Percentiles rank a stretch among this genome's conserved stretches.
Conservation (phyloP, 306 rosid genomes). For the Comarum palustre region DNA sequence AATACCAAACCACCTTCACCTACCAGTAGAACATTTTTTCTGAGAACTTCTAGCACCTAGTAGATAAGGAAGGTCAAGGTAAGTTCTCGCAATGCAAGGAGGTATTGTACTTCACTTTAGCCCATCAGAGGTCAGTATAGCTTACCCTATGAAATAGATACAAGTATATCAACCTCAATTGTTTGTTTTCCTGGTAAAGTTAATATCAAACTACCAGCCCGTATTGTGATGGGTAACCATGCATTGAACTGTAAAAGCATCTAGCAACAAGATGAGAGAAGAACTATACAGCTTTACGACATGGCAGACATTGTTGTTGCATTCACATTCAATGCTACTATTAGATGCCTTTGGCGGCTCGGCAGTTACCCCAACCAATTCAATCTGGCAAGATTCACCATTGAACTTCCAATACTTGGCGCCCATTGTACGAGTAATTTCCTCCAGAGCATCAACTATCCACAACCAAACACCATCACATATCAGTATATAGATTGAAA, state of each 20-base stretch:
- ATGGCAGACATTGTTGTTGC: slow-evolving; percentile 59
- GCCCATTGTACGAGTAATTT: slow-evolving; percentile 65
- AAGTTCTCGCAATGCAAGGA: slow-evolving; percentile 16
- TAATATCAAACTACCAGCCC: background rate
- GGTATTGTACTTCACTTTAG: background rate
- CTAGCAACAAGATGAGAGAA: slow-evolving; percentile 32
- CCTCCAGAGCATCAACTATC: slow-evolving; percentile 67
- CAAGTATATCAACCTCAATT: background rate
- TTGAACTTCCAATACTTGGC: slow-evolving; percentile 67
- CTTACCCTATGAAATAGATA: background rate
- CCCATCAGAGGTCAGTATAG: slow-evolving; percentile 8
- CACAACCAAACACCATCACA: slow-evolving; percentile 21
- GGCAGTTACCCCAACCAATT: slow-evolving; percentile 51
- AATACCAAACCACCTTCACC: slow-evolving; percentile 1
- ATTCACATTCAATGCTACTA: slow-evolving; percentile 46
- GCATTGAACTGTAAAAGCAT: background rate
- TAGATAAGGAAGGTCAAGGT: slow-evolving; percentile 4
- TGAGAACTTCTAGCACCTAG: slow-evolving; percentile 14
- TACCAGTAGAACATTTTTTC: background rate
- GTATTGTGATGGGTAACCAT: background rate
- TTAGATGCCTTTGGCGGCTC: slow-evolving; percentile 37
- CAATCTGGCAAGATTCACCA: slow-evolving; percentile 45
- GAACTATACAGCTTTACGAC: slow-evolving; percentile 59
- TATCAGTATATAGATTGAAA: background rate
- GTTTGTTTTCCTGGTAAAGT: background rate